Conservation (phyloP, 805 yeast genomes). For the Teunomyces barrocoloradensis region DNA sequence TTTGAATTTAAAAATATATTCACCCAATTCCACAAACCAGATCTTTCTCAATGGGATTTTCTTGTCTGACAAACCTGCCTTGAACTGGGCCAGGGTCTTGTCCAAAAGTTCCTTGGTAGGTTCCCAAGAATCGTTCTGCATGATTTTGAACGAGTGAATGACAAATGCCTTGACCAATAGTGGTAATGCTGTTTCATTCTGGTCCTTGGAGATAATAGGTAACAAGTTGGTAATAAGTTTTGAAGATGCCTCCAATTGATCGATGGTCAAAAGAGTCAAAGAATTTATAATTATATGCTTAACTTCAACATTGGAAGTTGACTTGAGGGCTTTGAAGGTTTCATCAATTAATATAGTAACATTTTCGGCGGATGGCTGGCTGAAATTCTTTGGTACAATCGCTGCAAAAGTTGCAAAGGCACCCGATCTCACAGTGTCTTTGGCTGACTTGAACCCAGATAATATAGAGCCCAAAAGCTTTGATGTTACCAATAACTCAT, state of each 20-base stretch:
- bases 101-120: conserved; percentile 7
- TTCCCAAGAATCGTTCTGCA: conserved; percentile 9
- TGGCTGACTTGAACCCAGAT: conserved; percentile 65
- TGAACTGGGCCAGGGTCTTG: conserved; percentile 32
- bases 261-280: conserved; percentile 27
- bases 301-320: conserved; percentile 60
- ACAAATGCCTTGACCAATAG: conserved; percentile 51
- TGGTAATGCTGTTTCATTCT: conserved; percentile 63
- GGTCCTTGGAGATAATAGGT: conserved; percentile 66
- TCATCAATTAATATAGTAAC: conserved; percentile 47
- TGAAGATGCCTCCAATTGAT: conserved; percentile 23
- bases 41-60: conserved; percentile 59
- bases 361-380: conserved; percentile 15
- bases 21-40: conserved; percentile 62
- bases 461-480: conserved; percentile 26
- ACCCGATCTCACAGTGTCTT: conserved; percentile 57
- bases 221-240: conserved; percentile 44
- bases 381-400: conserved; percentile 18
- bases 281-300: conserved; percentile 52
- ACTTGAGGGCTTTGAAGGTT: conserved; percentile 54
- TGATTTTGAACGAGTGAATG: conserved; percentile 34
- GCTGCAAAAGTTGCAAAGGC: conserved; percentile 37
- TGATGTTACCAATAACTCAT: conserved; percentile 37
- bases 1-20: conserved; percentile 8
- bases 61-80: conserved; percentile 64